Percentiles rank a stretch among this genome's conserved stretches.
phyloP scores from a whole-genome alignment of 129 eudicot species.

The Sambucus nigra region DNA sequence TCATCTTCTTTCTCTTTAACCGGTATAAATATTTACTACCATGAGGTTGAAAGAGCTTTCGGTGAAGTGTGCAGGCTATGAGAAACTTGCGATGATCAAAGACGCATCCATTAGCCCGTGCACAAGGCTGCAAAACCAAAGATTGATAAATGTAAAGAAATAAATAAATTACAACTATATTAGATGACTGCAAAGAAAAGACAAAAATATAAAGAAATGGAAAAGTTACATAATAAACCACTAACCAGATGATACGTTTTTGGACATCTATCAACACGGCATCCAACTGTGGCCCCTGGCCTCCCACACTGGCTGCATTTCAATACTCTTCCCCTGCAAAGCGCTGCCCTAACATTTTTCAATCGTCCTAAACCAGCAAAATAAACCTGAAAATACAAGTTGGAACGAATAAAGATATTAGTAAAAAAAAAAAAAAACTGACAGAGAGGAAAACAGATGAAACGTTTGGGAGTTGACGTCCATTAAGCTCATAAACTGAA shows the following conservation, averaged over 20 bases:
- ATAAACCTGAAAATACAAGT: slow-evolving; percentile 62
- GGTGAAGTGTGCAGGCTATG: slow-evolving; percentile 95
- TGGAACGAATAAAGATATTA: neutral
- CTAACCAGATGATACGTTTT: slow-evolving; percentile 94
- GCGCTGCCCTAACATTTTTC: slow-evolving; percentile 94
- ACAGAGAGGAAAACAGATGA: neutral
- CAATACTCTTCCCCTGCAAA: slow-evolving; percentile 82
- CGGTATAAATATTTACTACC: slow-evolving; percentile 36
- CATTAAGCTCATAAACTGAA: too few species aligned
- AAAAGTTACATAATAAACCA: slow-evolving; percentile 12
- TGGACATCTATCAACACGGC: slow-evolving; percentile 98
- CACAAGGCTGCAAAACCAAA: slow-evolving; percentile 72
- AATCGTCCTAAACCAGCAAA: slow-evolving; percentile 97
- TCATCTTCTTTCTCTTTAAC: slow-evolving; percentile 71
- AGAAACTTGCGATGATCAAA: slow-evolving; percentile 98
- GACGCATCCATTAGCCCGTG: slow-evolving; percentile 78
- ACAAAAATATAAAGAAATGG: neutral
- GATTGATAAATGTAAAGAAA: neutral
- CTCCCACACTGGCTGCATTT: slow-evolving; percentile 94
- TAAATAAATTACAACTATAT: neutral
- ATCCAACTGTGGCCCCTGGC: slow-evolving; percentile 95
- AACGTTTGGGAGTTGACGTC: too few species aligned
- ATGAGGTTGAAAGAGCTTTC: slow-evolving; percentile 77
- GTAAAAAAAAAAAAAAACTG: too few species aligned
- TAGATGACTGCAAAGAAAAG: neutral